Conservation (phyloP, 495 filamentous ascomycete genomes). For the Daldinia loculata region DNA sequence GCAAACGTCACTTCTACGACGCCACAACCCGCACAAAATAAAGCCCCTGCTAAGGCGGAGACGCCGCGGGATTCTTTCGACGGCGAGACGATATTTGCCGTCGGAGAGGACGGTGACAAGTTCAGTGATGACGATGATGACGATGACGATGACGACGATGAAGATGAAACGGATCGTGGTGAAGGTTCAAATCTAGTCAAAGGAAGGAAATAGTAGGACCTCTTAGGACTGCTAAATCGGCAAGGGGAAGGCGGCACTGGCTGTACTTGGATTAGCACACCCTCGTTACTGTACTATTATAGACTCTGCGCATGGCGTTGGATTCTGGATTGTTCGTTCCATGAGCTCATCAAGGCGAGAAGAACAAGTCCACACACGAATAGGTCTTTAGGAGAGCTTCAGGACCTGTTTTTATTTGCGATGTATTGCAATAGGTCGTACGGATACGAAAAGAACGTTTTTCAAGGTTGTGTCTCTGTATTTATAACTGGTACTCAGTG, state of each 20-base stretch:
- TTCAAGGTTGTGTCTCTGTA: background rate
- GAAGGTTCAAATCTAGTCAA: conserved; percentile 67
- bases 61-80: conserved; percentile 76
- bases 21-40: conserved; percentile 48
- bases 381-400: conserved; percentile 17
- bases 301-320: conserved; percentile 42
- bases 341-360: conserved; percentile 2
- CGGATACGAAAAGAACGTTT: conserved; percentile 17
- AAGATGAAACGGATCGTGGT: conserved; percentile 65
- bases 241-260: conserved; percentile 14
- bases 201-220: conserved; percentile 49
- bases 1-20: conserved; percentile 20
- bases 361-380: conserved; percentile 12
- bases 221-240: conserved; percentile 10
- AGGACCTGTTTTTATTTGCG: conserved; percentile 8
- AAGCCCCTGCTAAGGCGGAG: conserved; percentile 53
- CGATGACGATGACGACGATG: conserved; percentile 71
- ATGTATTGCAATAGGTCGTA: conserved; percentile 13
- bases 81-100: conserved; percentile 93
- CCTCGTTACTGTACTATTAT: conserved; percentile 44
- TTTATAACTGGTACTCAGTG: background rate
- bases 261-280: conserved; percentile 21
- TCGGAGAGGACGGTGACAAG: conserved; percentile 85
- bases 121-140: conserved; percentile 64
- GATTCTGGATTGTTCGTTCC: conserved; percentile 24